A percentile compares a stretch with the other conserved stretches of the same genome.
Conservation (phyloP, 2,329 filamentous ascomycete genomes). For the Onygenales sp. region DNA sequence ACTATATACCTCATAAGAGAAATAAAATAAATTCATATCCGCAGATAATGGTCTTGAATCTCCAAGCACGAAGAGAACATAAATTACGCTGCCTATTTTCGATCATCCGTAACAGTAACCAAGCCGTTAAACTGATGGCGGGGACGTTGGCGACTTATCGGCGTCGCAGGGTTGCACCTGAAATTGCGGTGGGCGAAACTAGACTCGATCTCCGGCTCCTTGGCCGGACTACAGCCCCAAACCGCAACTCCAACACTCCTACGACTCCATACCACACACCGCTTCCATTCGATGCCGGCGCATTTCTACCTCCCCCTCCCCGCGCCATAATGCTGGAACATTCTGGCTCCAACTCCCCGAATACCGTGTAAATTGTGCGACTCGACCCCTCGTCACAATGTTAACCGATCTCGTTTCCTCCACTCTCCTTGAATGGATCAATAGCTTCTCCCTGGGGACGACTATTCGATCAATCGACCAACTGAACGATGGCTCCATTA, state of each 20-base stretch:
- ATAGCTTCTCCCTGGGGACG: constrained; percentile 35
- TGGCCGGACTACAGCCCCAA: not conserved
- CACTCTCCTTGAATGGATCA: constrained; percentile 39
- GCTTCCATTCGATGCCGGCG: not conserved
- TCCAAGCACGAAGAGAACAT: no score
- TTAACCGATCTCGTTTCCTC: constrained; percentile 36
- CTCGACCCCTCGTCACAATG: constrained; percentile 23
- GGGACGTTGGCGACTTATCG: not conserved
- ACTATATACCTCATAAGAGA: no score
- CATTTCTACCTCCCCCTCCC: not conserved
- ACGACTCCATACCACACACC: not conserved
- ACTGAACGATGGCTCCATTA: constrained; percentile 34
- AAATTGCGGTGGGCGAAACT: not conserved
- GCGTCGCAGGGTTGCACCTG: not conserved
- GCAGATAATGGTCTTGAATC: no score
- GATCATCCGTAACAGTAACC: no score
- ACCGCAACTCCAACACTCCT: not conserved
- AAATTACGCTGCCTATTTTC: no score
- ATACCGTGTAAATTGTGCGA: not conserved
- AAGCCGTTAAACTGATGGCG: not conserved
- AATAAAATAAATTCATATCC: no score
- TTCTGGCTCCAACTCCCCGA: not conserved
- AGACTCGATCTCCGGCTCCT: not conserved
- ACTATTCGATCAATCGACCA: constrained; percentile 32
- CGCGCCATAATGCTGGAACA: constrained; percentile 3